phyloP scores from a whole-genome alignment of 2,329 filamentous ascomycete genomes.

The Fusarium coicis region DNA sequence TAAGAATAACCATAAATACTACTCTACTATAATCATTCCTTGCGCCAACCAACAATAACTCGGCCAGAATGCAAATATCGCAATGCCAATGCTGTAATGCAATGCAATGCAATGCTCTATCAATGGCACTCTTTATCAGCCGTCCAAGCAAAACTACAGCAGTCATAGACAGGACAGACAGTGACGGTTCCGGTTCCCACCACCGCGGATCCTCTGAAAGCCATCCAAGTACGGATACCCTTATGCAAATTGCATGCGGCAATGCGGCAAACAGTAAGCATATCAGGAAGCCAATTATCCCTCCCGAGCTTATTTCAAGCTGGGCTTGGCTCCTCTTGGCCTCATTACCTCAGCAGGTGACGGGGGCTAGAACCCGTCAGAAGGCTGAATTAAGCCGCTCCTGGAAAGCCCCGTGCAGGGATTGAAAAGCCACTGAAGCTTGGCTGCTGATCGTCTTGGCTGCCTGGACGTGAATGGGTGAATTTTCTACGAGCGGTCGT shows the following conservation, averaged over 20 bases:
- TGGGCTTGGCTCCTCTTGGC: slow-evolving; percentile 1
- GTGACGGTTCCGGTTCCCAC: slow-evolving; percentile 1
- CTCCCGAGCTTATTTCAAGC: slow-evolving; percentile 30
- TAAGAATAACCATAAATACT: slow-evolving; percentile 11
- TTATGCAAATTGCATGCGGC: slow-evolving; percentile 32
- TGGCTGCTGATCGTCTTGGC: slow-evolving; percentile 35
- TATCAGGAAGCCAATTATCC: slow-evolving; percentile 25
- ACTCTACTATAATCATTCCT: slow-evolving; percentile 4
- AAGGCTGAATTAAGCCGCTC: slow-evolving; percentile 24
- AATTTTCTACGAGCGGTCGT: slow-evolving; percentile 1
- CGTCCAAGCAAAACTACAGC: neutral
- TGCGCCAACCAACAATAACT: neutral
- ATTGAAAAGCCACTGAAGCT: slow-evolving; percentile 28
- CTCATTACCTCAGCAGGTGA: slow-evolving; percentile 26
- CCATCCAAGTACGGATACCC: neutral
- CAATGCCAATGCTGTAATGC: neutral
- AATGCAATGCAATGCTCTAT: neutral
- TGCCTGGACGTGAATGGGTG: slow-evolving; percentile 10
- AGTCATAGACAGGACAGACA: neutral
- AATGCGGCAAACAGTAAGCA: slow-evolving; percentile 37
- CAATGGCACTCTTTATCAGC: neutral
- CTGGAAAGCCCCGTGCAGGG: slow-evolving; percentile 32
- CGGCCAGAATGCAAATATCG: slow-evolving; percentile 13
- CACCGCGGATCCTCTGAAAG: slow-evolving; percentile 2
- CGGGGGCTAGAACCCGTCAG: slow-evolving; percentile 27